Conservation (phyloP, 148 eudicot species). For the Talinum fruticosum region DNA sequence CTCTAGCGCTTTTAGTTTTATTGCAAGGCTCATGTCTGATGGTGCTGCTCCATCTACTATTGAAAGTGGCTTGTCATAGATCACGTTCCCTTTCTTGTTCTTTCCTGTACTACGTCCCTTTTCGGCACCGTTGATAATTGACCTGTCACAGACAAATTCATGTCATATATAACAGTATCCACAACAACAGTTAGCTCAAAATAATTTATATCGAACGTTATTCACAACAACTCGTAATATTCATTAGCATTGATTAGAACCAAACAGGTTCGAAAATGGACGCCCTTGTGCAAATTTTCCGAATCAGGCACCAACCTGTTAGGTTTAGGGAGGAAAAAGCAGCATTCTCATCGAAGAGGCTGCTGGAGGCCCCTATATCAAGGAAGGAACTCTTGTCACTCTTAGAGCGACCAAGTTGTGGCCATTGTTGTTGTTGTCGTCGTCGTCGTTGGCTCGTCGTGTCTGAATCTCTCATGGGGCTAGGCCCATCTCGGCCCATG, state of each 20-base stretch:
- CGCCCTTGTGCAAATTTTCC: not conserved
- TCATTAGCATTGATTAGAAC: too few species aligned
- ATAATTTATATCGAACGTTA: too few species aligned
- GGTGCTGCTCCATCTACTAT: conserved; percentile 22
- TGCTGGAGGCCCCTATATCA: not conserved
- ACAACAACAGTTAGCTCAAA: too few species aligned
- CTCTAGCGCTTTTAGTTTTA: conserved; percentile 28
- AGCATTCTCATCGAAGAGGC: not conserved
- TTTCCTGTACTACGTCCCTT: not conserved
- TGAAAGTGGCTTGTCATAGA: conserved; percentile 33
- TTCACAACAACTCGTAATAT: too few species aligned
- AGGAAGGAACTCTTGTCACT: conserved; percentile 52
- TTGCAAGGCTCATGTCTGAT: conserved; percentile 24
- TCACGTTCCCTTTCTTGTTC: conserved; percentile 1
- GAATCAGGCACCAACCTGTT: not conserved
- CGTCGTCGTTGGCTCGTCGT: not conserved
- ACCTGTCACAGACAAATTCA: not conserved
- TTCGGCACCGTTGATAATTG: conserved; percentile 22
- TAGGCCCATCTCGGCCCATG: conserved; percentile 35
- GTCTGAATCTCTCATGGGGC: conserved; percentile 1
- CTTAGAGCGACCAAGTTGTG: conserved; percentile 30
- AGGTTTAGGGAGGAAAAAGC: conserved; percentile 16
- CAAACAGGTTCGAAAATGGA: too few species aligned
- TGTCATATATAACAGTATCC: not conserved
- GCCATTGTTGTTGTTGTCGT: not conserved